Percentiles rank a stretch among this genome's conserved stretches.
These are phyloP conservation scores for Pseudozyma hubeiensis DNA, from an alignment of 1,284 basidiomycete genomes.

Conservation along the genomic window DNA sequence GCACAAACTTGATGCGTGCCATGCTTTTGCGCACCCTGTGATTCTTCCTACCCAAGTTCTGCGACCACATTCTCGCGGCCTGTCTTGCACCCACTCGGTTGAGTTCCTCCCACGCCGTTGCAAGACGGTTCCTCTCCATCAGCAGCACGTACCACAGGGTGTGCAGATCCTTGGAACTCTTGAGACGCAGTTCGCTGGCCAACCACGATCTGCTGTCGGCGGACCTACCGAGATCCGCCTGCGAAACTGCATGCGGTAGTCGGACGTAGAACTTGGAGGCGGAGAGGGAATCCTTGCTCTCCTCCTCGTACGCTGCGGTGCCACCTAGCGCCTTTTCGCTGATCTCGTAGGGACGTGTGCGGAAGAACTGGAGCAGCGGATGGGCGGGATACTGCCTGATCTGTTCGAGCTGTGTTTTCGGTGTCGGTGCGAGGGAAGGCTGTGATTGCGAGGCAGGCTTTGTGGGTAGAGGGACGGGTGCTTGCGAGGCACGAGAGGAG, in stretches of 20 bases:
- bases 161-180: conserved; percentile 64
- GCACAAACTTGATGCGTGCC: conserved; percentile 92
- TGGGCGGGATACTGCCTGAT: conserved; percentile 60
- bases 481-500: conserved; percentile 30
- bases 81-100: conserved; percentile 49
- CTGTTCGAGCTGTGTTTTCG: conserved; percentile 38
- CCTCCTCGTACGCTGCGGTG: conserved; percentile 23
- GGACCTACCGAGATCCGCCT: conserved; percentile 46
- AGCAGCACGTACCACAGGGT: conserved; percentile 66
- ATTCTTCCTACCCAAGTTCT: conserved; percentile 54
- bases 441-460: conserved; percentile 49
- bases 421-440: conserved; percentile 14
- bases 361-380: conserved; percentile 65
- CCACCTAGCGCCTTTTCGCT: conserved; percentile 31
- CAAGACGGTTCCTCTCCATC: conserved; percentile 64
- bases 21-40: conserved; percentile 85
- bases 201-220: conserved; percentile 54
- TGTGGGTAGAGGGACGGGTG: conserved; percentile 34
- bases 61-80: conserved; percentile 49
- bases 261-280: conserved; percentile 27
- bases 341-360: conserved; percentile 35
- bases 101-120: conserved; percentile 62
- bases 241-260: conserved; percentile 51
- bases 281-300: conserved; percentile 28
- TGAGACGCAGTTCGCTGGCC: conserved; percentile 61